Evolutionary conservation across 352 stramenopile genomes (phyloP), one percentile per base, ranked within the genome.

Genomic region (Phytophthora pluvialis): DNA sequence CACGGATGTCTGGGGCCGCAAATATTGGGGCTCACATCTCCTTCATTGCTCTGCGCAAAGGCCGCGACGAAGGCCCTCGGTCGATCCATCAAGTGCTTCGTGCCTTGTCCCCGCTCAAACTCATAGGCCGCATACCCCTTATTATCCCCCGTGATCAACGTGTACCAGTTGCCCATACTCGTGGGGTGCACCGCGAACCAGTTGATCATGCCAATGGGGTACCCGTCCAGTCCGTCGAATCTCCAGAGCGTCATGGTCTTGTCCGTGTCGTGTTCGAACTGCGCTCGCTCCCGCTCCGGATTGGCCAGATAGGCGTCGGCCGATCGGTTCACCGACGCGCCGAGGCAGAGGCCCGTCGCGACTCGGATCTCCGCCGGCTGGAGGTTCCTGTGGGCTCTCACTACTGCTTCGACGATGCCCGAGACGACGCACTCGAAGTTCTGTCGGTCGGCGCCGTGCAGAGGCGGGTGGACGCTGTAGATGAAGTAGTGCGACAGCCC

Each of bases 101-200:
- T 91, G 31, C 94, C 95, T 16, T 81, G 72, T 47, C 95, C 77
- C 32, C 84, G 78, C 68, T 98, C 93, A 67, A 98, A 96, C 28
- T 93, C 65, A 42, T 97, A 91, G 1, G 86, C 88, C 0, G 91
- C 91, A 61, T 96, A 97, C 1, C 91, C 94, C 63, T 98, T 98
- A 77, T 98, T 98, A 73, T 98, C 94, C 16, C 91, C 91, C 1
- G 87, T 97, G 58, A 98, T 96, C n/a, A 98, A 75, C 31, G 81
- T 94, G 72, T 97, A 98, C 77, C 87, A 97, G 48, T 91, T 97
- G 51, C 93, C 94, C 90, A 98, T 97, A 67, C 83, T 97, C 25
- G 94, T 98, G 16, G 89, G 89, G 57, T 98, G 94, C 25, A 98
- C 92, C 5, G 91, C 86, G 67, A 98, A 98, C 86, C 93, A 98